Percentiles rank a stretch among this genome's conserved stretches.
Conservation (phyloP, 164 flowering plant species). For the grape (Vitis vinifera) region ASM3070453v1 NC_081805.1:1052501-1053000, state of each 20-base stretch:
- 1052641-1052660: background rate
- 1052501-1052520: no score
- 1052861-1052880: constrained; percentile 62
- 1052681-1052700: no score
- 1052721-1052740: background rate
- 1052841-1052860: constrained; percentile 91
- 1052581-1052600: no score
- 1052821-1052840: constrained; percentile 91
- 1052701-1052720: background rate
- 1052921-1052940: constrained; percentile 79
- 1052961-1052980: constrained; percentile 6
- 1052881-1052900: constrained; percentile 88
- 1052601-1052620: background rate
- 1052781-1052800: background rate
- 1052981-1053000: background rate
- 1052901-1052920: constrained; percentile 95
- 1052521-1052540: background rate
- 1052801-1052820: constrained; percentile 54
- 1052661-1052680: background rate
- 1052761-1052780: background rate
- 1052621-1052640: background rate
- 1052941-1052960: constrained; percentile 89
- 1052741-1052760: background rate
- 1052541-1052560: background rate
- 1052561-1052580: no score